Base-by-base conservation (phyloP, 768 basidiomycete species). In the Antrodiella citrinella region DNA sequence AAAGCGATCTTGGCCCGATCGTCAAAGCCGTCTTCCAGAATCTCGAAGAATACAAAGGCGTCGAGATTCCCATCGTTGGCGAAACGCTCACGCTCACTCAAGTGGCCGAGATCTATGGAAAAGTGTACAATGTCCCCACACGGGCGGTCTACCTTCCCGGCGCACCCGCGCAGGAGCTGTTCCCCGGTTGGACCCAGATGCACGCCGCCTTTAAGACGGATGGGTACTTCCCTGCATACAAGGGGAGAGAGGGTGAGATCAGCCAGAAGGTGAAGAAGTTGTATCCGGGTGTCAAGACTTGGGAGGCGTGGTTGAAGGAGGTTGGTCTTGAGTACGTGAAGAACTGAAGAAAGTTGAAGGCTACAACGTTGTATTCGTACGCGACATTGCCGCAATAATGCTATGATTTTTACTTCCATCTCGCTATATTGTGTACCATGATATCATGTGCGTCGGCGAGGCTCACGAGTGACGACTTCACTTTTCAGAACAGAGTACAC, bases 21-120 rank as follows among this genome's bases (percentile, higher is more conserved):
- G 45, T 51, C 9, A 48, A 45, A 20, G 45, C 51, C 10, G 47
- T 51, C 45, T 35, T 51, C 21, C 45, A 46, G 13, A 21, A 47
- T 26, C 51, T 45, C 12, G 26, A 22, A 4, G 40, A 51, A 18
- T 51, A 45, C 45, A 45, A 26, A 22, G 25, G 41, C 26, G 35
- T 23, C 21, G 51, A 51, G 9, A 42, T 51, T 11, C 51, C 51
- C 4, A 45, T 47, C 19, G 51, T 51, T 11, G 45, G 51, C 45
- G 51, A 51, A 15, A 45, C 46, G 35, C 45, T 39, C 13, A 51
- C 44, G 2, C 22, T 44, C 2, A 40, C 51, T 9, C 51, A 51
- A 24, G 38, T 51, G 21, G 51, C 51, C 1, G 38, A 39, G 23
- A 25, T 48, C 19, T 51, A 51, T 38, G 38, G 44, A 7, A 47